Evolutionary conservation across 139 green algal genomes (phyloP).

Genomic region (Chlorella sorokiniana): DNA sequence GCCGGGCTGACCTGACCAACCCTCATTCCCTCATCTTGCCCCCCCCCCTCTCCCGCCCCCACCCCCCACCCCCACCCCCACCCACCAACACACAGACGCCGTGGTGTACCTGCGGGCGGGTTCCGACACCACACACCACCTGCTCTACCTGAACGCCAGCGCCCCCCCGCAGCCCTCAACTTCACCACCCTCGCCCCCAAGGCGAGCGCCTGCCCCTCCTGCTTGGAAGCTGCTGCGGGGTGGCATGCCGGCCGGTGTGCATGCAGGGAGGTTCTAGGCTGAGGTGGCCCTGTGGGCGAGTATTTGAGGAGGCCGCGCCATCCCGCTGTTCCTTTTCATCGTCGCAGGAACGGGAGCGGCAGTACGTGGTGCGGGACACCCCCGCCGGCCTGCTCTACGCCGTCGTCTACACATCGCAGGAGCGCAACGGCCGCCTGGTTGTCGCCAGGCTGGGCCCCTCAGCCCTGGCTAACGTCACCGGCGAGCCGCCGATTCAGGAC

Average conservation of each 20-base stretch:
- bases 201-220: too few relatives aligned
- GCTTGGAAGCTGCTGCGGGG: too few relatives aligned
- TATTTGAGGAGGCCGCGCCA: too few relatives aligned
- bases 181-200: slow-evolving; percentile 16
- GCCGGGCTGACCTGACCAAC: too few relatives aligned
- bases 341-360: not conserved
- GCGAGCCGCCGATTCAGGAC: too few relatives aligned
- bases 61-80: not conserved
- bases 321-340: not conserved
- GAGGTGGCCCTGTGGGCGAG: too few relatives aligned
- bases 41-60: too few relatives aligned
- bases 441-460: not conserved
- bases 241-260: not conserved
- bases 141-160: slow-evolving; percentile 4
- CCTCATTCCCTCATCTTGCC: not conserved
- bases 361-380: not conserved
- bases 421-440: slow-evolving; percentile 23
- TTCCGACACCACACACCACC: slow-evolving; percentile 11
- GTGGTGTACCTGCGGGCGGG: slow-evolving; percentile 1
- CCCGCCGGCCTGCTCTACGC: not conserved
- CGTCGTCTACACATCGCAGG: not conserved
- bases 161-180: not conserved
- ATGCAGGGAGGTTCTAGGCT: too few relatives aligned
- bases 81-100: not conserved
- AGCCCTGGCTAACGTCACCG: not conserved